These are phyloP conservation scores for Podospora conica DNA, from an alignment of 495 filamentous ascomycete genomes.

Conservation along the genomic window DNA sequence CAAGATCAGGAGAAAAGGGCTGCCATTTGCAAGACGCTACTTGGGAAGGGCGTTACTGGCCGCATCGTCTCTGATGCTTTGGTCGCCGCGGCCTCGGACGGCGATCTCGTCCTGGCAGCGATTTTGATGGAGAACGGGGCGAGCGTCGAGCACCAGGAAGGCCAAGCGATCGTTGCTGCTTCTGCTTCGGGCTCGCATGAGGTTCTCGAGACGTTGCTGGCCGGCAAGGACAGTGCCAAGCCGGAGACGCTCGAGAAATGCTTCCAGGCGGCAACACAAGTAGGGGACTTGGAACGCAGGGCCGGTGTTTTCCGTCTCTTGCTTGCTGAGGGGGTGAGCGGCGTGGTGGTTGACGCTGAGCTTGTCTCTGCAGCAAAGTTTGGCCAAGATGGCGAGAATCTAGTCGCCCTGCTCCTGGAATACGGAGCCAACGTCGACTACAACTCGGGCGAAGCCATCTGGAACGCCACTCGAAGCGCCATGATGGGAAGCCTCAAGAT, in stretches of 20 bases:
- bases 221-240: conserved; percentile 23
- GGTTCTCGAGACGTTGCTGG: conserved; percentile 38
- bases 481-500: conserved; percentile 40
- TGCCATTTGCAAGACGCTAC: conserved; percentile 30
- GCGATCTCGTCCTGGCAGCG: conserved; percentile 38
- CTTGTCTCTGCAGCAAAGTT: conserved; percentile 40
- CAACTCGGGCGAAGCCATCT: conserved; percentile 42
- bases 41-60: conserved; percentile 32
- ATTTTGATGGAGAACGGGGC: conserved; percentile 38
- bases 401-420: conserved; percentile 38
- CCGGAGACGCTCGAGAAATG: conserved; percentile 33
- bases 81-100: conserved; percentile 36
- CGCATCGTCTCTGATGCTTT: conserved; percentile 36
- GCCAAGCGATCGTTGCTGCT: conserved; percentile 42
- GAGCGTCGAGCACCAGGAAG: conserved; percentile 38
- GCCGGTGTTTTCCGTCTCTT: conserved; percentile 38
- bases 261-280: conserved; percentile 40
- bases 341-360: conserved; percentile 40
- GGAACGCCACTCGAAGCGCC: conserved; percentile 38
- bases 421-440: conserved; percentile 41
- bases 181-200: conserved; percentile 33
- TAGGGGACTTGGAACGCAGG: conserved; percentile 34
- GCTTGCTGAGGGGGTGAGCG: conserved; percentile 34
- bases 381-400: conserved; percentile 34
- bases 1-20: conserved; percentile 26